These are phyloP conservation scores for Cyberlindnera nakhonratchasimensis DNA, from an alignment of 805 yeast genomes.

Conservation along the genomic window DNA sequence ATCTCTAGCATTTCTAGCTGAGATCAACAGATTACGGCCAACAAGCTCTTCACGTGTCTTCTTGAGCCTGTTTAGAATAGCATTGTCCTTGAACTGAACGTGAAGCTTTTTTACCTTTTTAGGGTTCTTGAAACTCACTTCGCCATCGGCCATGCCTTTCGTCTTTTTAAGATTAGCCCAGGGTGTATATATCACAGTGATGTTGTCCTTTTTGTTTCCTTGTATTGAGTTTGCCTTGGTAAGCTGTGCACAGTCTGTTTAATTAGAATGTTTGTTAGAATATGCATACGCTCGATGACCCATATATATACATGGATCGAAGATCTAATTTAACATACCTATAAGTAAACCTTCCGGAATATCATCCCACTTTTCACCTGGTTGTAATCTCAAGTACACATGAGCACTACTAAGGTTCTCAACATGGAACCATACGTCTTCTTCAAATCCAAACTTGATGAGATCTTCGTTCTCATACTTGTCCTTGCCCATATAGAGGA, in stretches of 20 bases:
- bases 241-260: slow-evolving; percentile 56
- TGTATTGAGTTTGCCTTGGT: slow-evolving; percentile 76
- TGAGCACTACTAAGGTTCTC: slow-evolving; percentile 77
- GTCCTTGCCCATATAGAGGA: slow-evolving; percentile 68
- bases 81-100: slow-evolving; percentile 55
- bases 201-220: slow-evolving; percentile 65
- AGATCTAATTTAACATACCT: slow-evolving; percentile 33
- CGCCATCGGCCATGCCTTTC: slow-evolving; percentile 74
- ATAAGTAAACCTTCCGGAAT: slow-evolving; percentile 51
- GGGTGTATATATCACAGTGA: slow-evolving; percentile 69
- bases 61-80: slow-evolving; percentile 56
- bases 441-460: slow-evolving; percentile 60
- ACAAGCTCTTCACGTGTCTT: slow-evolving; percentile 58
- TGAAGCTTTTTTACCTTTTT: slow-evolving; percentile 49
- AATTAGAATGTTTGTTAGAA: background rate
- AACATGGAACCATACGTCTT: slow-evolving; percentile 79
- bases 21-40: slow-evolving; percentile 30
- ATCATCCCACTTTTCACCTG: slow-evolving; percentile 42
- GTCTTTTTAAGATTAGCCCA: slow-evolving; percentile 65
- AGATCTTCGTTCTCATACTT: slow-evolving; percentile 64
- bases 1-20: slow-evolving; percentile 39
- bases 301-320: too few relatives aligned
- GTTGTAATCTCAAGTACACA: slow-evolving; percentile 56
- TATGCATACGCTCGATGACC: too few relatives aligned
- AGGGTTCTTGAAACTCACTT: slow-evolving; percentile 66